Base-by-base conservation (phyloP, 208 protist genomes). In the Trypanosoma grayi region DNA sequence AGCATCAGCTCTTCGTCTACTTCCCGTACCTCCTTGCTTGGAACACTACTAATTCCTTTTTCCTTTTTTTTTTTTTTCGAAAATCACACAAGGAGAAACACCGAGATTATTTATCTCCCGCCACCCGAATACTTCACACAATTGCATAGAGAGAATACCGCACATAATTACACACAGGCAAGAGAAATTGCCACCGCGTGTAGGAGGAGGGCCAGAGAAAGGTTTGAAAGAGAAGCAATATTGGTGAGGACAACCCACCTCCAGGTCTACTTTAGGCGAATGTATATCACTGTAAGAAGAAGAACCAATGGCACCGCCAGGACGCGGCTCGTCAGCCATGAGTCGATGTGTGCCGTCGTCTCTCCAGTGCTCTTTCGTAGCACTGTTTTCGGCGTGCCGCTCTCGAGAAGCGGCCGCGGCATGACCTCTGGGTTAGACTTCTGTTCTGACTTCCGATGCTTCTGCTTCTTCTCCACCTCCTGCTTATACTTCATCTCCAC, bases 1-100 rank as follows among this genome's bases (percentile, higher is more conserved):
- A 60, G 58, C 66, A 72, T 71, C 22, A 14, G 25, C 36, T 65
- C 14, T 64, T 44, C 55, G 28, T 14, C 14, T 62, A 18, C 11
- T 62, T 14, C 30, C 20, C 14, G 2, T 53, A 14, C 13, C 24
- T 27, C 16, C 34, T 27, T 28, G 24, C 4, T 45, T 24, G 30
- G 25, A 7, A 18, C 34, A 7, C n/a, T 58, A 46, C 30, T 58
- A 18, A 25, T 10, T 43, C 10, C 13, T 40, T 40, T 8, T 3
- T 20, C 31, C 34, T 18, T 5, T 37, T 40, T 39, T 11, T n/a
- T 2, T 31, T 22, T 54, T 54, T n/a, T 22, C 41, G 13, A n/a
- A n/a, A n/a, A n/a, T n/a, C n/a, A n/a, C n/a, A n/a, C n/a, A n/a
- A n/a, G n/a, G n/a, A n/a, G n/a, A n/a, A n/a, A n/a, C n/a, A n/a